Conservation (phyloP, 2,329 filamentous ascomycete species). For the Pseudogymnoascus sp. region DNA sequence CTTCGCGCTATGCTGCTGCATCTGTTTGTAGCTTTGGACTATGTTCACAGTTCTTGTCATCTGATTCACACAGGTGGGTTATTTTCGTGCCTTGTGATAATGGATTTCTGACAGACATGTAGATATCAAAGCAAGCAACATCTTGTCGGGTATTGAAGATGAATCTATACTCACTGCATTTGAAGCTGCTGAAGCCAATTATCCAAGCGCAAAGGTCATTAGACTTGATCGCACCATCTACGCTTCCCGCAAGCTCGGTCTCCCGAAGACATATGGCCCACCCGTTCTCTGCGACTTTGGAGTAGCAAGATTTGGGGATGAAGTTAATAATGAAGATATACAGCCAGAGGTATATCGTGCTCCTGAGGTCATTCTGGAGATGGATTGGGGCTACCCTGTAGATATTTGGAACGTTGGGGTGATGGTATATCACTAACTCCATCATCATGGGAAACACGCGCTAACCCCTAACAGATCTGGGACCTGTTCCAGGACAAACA, state of each 20-base stretch:
- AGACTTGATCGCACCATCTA: slow-evolving; percentile 31
- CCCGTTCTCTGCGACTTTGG: slow-evolving; percentile 32
- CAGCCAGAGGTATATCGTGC: slow-evolving; percentile 24
- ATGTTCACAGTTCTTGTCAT: slow-evolving; percentile 23
- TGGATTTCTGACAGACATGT: neutral
- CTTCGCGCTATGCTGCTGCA: slow-evolving; percentile 18
- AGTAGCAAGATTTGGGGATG: slow-evolving; percentile 18
- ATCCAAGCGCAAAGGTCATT: slow-evolving; percentile 28
- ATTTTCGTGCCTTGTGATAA: too few species aligned
- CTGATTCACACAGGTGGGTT: slow-evolving; percentile 25
- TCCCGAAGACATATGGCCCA: slow-evolving; percentile 26
- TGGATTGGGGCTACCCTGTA: slow-evolving; percentile 24
- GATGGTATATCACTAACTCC: slow-evolving; percentile 25
- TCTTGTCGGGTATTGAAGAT: slow-evolving; percentile 30
- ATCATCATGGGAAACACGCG: slow-evolving; percentile 24
- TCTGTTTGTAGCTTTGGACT: slow-evolving; percentile 24
- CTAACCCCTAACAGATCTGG: slow-evolving; percentile 23
- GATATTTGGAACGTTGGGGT: slow-evolving; percentile 35
- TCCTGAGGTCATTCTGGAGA: slow-evolving; percentile 22
- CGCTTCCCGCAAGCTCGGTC: slow-evolving; percentile 22
- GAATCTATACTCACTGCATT: slow-evolving; percentile 27
- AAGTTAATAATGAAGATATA: slow-evolving; percentile 19
- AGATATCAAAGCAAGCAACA: slow-evolving; percentile 31
- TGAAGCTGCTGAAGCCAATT: slow-evolving; percentile 26
- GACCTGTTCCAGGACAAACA: slow-evolving; percentile 17